Base-by-base conservation (phyloP, 331 rosid species). In the Acacia concinna region DNA sequence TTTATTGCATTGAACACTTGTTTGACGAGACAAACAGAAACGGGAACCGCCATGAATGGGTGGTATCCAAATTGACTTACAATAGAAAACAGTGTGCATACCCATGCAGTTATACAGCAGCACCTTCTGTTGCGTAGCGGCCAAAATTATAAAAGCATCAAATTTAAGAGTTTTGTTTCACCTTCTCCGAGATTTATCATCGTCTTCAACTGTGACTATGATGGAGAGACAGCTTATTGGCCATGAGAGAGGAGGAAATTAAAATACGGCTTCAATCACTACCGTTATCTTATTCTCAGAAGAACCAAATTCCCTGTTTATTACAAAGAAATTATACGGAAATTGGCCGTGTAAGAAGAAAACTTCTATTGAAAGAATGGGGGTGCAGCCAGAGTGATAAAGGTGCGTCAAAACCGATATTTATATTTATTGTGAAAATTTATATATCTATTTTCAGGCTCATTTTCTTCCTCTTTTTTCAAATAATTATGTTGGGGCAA, bases 1-100 rank as follows among this genome's bases (percentile, higher is more conserved):
- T 27, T 64, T 51, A 30, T 57, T 31, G 76, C 56, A 20, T 46
- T 75, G 81, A 65, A 71, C 34, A 56, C 68, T 66, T 62, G 51
- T 11, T 70, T 76, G 80, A 51, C 28, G 76, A 83, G 75, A 84
- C 63, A 71, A 47, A 23, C 41, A 20, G 70, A 15, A 68, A 84
- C 80, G 76, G 64, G 51, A 11, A 38, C 63, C 23, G 57, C 78
- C 81, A 49, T 46, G 70, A 23, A 59, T 32, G 52, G 86, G 84
- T 21, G 88, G 51, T 60, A 78, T 37, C 28, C 84, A 79, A 68
- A 84, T 65, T 41, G 81, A 68, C 23, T 52, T 49, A n/a, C 73
- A 75, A 73, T 40, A 60, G 46, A 77, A 71, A 57, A 72, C 38
- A 59, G 63, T 49, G 1, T 69, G 84, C 68, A 76, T 76, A 46